phyloP scores from a whole-genome alignment of 352 stramenopile genomes.

The Phytophthora hibernalis region DNA sequence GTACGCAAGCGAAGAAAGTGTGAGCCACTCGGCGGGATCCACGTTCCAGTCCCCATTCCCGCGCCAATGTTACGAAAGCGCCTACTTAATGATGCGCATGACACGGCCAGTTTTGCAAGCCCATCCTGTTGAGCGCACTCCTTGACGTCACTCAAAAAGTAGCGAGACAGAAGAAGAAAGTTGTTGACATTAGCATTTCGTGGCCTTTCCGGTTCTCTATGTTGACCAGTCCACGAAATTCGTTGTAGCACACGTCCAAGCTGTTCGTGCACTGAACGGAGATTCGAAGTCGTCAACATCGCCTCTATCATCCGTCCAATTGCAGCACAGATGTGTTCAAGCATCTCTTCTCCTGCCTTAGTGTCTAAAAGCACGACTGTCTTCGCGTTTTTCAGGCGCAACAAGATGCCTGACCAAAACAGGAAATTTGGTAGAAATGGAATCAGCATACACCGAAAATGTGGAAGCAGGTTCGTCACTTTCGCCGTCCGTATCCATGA shows the following conservation, averaged over 20 bases:
- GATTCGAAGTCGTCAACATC: slow-evolving; percentile 20
- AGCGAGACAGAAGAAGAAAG: slow-evolving; percentile 38
- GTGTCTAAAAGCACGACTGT: slow-evolving; percentile 47
- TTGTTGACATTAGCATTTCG: slow-evolving; percentile 13
- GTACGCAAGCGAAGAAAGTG: slow-evolving; percentile 46
- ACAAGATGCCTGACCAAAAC: slow-evolving; percentile 44
- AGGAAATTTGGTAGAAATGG: slow-evolving; percentile 54
- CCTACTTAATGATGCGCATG: slow-evolving; percentile 48
- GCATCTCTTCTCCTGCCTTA: slow-evolving; percentile 47
- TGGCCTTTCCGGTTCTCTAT: slow-evolving; percentile 2
- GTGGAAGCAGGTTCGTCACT: slow-evolving; percentile 5
- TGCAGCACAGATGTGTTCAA: slow-evolving; percentile 51
- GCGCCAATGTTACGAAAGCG: slow-evolving; percentile 44
- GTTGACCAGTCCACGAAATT: slow-evolving; percentile 11
- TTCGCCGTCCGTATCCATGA: neutral
- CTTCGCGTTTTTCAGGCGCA: slow-evolving; percentile 29
- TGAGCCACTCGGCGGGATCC: slow-evolving; percentile 7
- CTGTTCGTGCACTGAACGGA: slow-evolving; percentile 23
- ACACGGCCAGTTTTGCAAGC: slow-evolving; percentile 54
- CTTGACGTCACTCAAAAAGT: slow-evolving; percentile 49
- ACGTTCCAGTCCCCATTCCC: slow-evolving; percentile 15
- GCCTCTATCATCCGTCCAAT: slow-evolving; percentile 42
- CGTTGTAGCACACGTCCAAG: slow-evolving; percentile 26
- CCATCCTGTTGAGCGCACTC: slow-evolving; percentile 36
- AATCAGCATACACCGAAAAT: slow-evolving; percentile 62